Conservation (phyloP, 495 filamentous ascomycete species). For the Penicillium nucicola region DNA sequence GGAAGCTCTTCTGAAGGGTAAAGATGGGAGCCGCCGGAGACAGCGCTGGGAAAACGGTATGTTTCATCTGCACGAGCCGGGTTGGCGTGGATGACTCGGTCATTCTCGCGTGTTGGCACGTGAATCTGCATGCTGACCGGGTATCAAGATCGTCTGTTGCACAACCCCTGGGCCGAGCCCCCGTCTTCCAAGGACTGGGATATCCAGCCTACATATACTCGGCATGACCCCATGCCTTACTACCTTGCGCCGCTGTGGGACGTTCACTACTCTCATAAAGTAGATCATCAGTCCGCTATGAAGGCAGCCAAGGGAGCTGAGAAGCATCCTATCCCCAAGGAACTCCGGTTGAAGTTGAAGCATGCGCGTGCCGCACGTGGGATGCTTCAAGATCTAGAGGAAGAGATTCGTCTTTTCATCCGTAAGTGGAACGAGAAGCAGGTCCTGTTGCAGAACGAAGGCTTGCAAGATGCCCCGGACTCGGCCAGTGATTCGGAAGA, state of each 20-base stretch:
- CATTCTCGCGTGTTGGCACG: not conserved
- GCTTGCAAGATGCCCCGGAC: conserved; percentile 46
- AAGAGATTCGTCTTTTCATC: conserved; percentile 61
- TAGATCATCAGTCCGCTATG: conserved; percentile 33
- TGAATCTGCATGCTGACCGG: conserved; percentile 3
- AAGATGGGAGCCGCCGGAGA: conserved; percentile 83
- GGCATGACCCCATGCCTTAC: conserved; percentile 74
- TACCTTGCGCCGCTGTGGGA: conserved; percentile 89
- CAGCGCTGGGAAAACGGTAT: conserved; percentile 95
- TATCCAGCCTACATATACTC: conserved; percentile 71
- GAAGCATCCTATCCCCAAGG: conserved; percentile 46
- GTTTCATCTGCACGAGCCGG: conserved; percentile 8
- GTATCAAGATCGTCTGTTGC: conserved; percentile 70
- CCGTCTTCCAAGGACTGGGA: conserved; percentile 80
- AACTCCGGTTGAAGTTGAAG: conserved; percentile 62
- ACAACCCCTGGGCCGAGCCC: conserved; percentile 81
- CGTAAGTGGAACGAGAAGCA: conserved; percentile 54
- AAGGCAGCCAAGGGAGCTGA: conserved; percentile 39
- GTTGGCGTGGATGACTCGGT: not conserved
- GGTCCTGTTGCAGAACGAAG: conserved; percentile 37
- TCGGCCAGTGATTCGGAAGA: conserved; percentile 68
- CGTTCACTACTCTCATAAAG: conserved; percentile 51
- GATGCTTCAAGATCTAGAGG: conserved; percentile 63
- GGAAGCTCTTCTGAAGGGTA: conserved; percentile 83
- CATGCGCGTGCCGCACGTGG: conserved; percentile 63